Percentiles rank a stretch among this genome's conserved stretches.
phyloP scores from a whole-genome alignment of 2,329 filamentous ascomycete genomes.

The Sarocladium oryzae region DNA sequence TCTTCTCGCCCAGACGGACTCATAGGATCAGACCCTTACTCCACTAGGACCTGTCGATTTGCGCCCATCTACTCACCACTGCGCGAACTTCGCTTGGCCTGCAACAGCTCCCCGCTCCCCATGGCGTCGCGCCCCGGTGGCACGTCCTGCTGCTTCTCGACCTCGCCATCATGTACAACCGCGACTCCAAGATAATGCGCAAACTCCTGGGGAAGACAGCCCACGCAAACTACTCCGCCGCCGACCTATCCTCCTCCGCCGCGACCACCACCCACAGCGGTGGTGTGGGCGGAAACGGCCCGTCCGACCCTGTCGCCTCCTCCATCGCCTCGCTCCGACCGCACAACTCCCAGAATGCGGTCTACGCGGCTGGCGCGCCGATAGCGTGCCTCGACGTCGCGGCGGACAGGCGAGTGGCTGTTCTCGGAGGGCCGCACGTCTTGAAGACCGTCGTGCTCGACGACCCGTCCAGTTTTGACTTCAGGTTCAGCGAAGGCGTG shows the following conservation, averaged over 20 bases:
- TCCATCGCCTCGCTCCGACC: conserved; percentile 33
- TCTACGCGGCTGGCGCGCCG: conserved; percentile 44
- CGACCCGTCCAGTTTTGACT: conserved; percentile 29
- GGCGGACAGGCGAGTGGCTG: conserved; percentile 47
- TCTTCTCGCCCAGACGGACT: not conserved
- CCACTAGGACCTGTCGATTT: too few species aligned
- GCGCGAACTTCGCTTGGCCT: not conserved
- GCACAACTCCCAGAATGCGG: conserved; percentile 47
- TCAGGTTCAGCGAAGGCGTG: conserved; percentile 46
- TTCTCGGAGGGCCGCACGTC: conserved; percentile 52
- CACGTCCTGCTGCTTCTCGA: conserved; percentile 9
- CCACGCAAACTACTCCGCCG: conserved; percentile 27
- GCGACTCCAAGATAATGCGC: conserved; percentile 51
- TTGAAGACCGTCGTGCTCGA: conserved; percentile 55
- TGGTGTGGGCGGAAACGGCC: not conserved
- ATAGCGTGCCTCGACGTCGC: conserved; percentile 53
- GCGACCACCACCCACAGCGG: conserved; percentile 31
- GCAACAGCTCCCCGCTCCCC: conserved; percentile 10
- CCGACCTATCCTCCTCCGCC: conserved; percentile 28
- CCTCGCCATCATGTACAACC: conserved; percentile 40
- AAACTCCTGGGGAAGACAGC: conserved; percentile 50
- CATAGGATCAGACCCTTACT: too few species aligned
- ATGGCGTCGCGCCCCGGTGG: conserved; percentile 23
- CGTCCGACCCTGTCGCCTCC: not conserved
- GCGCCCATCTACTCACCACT: too few species aligned